Conservation (phyloP, 2,329 filamentous ascomycete genomes). For the Exserohilum rostratum region DNA sequence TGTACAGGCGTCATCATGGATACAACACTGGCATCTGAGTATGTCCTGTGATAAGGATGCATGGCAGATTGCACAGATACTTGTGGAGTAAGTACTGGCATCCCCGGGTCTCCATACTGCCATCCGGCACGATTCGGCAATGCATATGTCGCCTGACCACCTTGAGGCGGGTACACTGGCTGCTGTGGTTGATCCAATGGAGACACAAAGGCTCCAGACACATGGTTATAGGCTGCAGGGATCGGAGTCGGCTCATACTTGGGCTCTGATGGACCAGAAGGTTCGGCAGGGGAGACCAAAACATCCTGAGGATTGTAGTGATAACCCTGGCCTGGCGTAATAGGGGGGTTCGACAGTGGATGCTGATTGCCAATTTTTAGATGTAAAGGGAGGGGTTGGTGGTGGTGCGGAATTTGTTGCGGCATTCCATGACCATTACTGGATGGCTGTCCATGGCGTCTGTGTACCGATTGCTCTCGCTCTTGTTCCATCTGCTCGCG, state of each 20-base stretch:
- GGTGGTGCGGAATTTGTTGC: conserved; percentile 19
- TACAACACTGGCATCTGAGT: conserved; percentile 37
- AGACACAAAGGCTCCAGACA: conserved; percentile 39
- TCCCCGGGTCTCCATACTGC: conserved; percentile 37
- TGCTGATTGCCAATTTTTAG: conserved; percentile 13
- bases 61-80: conserved; percentile 39
- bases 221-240: conserved; percentile 44
- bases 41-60: conserved; percentile 27
- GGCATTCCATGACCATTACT: conserved; percentile 9
- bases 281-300: conserved; percentile 25
- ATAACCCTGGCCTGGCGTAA: conserved; percentile 28
- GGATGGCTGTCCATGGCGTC: conserved; percentile 1
- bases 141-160: conserved; percentile 9
- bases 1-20: conserved; percentile 42
- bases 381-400: conserved; percentile 9
- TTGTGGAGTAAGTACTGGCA: conserved; percentile 42
- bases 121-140: conserved; percentile 20
- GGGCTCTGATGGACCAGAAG: conserved; percentile 31
- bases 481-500: conserved; percentile 12
- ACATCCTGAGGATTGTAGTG: conserved; percentile 15
- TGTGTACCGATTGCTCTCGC: conserved; percentile 2
- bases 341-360: conserved; percentile 18
- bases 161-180: conserved; percentile 19
- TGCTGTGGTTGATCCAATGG: conserved; percentile 25
- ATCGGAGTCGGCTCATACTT: conserved; percentile 46